phyloP scores from a whole-genome alignment of 345 rosid species.

The Populus simonii region DNA sequence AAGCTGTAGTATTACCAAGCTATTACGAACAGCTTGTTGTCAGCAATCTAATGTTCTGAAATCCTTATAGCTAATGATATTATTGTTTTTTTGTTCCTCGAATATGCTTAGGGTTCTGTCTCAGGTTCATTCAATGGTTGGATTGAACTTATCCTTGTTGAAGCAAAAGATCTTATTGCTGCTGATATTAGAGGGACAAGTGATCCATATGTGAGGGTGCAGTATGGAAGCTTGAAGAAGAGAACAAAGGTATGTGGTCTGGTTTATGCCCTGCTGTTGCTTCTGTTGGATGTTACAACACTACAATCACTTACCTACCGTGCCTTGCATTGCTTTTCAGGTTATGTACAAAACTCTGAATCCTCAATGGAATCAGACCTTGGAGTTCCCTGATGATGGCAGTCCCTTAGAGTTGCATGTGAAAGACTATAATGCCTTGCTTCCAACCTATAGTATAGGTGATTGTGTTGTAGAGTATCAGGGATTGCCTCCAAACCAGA shows the following conservation, averaged over 20 bases:
- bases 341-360: slow-evolving; percentile 67
- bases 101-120: slow-evolving; percentile 42
- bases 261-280: not conserved
- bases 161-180: slow-evolving; percentile 83
- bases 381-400: slow-evolving; percentile 85
- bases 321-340: slow-evolving; percentile 34
- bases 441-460: slow-evolving; percentile 83
- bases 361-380: slow-evolving; percentile 88
- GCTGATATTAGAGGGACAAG: slow-evolving; percentile 98
- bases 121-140: slow-evolving; percentile 58
- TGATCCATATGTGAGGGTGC: slow-evolving; percentile 94
- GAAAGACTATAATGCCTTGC: slow-evolving; percentile 82
- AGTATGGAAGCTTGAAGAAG: slow-evolving; percentile 74
- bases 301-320: not conserved
- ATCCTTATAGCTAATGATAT: not conserved
- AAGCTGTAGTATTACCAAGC: not conserved
- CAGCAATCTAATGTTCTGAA: not conserved
- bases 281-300: not conserved
- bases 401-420: slow-evolving; percentile 72
- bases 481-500: slow-evolving; percentile 70
- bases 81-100: slow-evolving; percentile 14
- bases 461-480: slow-evolving; percentile 83
- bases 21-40: not conserved
- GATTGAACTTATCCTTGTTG: slow-evolving; percentile 83
- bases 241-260: slow-evolving; percentile 65